Base-by-base conservation (phyloP, 306 rosid genomes). In the Hippophae tibetana region DNA sequence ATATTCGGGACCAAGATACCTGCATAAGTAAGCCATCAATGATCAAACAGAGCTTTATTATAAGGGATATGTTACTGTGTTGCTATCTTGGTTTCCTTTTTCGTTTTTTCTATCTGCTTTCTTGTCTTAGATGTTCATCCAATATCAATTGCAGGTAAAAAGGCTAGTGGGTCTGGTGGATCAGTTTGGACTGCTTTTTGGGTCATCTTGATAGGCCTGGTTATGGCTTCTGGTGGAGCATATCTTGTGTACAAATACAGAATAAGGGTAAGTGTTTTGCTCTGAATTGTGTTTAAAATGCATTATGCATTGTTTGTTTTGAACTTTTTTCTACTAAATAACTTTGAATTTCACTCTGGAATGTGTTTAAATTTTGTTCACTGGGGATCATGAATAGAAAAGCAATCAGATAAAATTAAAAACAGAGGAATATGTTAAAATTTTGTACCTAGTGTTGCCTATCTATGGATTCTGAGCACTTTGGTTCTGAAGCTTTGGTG, bases 181-280 rank as follows among this genome's bases (percentile, higher is more conserved):
- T 88, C 97, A 66, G 86, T 78, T 12, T 93, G 99, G 99, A 57
- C 81, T 61, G 94, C 87, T 55, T 80, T 89, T 70, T 93, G 97
- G 97, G 82, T 93, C 60, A 84, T 93, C 68, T 56, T 89, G 75
- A 23, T 75, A 41, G 99, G 99, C 73, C 68, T 93, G 81, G 78
- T 63, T 41, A 47, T 93, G 70, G 90, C 99, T 65, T 89, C 75
- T 72, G 86, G 77, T 47, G 99, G 97, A 43, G 99, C 81, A 40
- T 89, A 88, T 81, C 94, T 89, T 27, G 80, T 93, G 51, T 93
- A 93, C 97, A 93, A 93, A 68, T 89, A 93, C 73, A 89, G 99
- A 82, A 75, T 93, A 71, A 85, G 99, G 90, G 99, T 93, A 78
- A 82, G 94, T 69, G 56, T 59, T n/a, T 69, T 61, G 57, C 57